These are phyloP conservation scores for Mallotus nudiflorus DNA, from an alignment of 345 rosid genomes.

Conservation along the genomic window DNA sequence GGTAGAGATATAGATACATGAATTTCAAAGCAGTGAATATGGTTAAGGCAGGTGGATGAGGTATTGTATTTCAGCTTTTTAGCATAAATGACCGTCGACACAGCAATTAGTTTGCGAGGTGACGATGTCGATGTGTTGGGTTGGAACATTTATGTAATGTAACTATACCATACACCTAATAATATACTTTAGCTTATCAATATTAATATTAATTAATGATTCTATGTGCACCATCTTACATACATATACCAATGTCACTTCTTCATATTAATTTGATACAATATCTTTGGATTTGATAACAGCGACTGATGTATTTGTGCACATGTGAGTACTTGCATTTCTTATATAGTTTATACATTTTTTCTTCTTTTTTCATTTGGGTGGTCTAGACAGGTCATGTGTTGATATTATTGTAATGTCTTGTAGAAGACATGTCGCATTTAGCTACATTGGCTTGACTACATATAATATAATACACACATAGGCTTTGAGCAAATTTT, in stretches of 20 bases:
- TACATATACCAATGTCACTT: too few species aligned
- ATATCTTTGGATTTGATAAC: too few species aligned
- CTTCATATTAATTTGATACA: too few species aligned
- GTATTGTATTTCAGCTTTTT: conserved; percentile 4
- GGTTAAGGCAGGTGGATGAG: background rate
- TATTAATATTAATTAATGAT: too few species aligned
- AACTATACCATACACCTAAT: conserved; percentile 10
- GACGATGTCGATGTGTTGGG: conserved; percentile 22
- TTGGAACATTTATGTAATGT: conserved; percentile 32
- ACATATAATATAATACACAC: too few species aligned
- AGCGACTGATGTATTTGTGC: too few species aligned
- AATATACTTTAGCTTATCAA: background rate
- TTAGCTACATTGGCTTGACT: background rate
- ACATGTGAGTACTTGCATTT: too few species aligned
- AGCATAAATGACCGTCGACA: conserved; percentile 18
- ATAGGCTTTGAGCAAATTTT: too few species aligned
- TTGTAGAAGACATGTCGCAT: conserved; percentile 26
- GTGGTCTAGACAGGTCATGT: conserved; percentile 33
- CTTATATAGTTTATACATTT: background rate
- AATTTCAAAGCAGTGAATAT: too few species aligned
- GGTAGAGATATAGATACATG: background rate
- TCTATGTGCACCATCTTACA: too few species aligned
- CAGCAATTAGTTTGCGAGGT: conserved; percentile 30
- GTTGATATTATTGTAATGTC: conserved; percentile 38
- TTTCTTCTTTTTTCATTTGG: background rate